Percentiles rank a stretch among this genome's conserved stretches.
phyloP scores from a whole-genome alignment of 2,329 filamentous ascomycete species.

The Fusarium sp. region DNA sequence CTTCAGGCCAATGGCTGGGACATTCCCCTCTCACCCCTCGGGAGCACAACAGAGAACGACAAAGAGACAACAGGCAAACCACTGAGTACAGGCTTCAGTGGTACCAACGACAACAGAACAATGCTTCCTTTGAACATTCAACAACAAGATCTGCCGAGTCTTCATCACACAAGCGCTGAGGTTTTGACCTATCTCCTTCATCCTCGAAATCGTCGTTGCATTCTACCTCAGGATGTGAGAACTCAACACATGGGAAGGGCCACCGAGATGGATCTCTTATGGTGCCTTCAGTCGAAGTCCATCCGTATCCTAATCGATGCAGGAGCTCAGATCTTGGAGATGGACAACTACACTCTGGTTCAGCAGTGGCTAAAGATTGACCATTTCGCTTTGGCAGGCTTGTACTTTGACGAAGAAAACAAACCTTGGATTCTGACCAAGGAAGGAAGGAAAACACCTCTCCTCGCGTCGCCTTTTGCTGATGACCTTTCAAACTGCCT shows the following conservation, averaged over 20 bases:
- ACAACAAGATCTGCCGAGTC: conserved; percentile 67
- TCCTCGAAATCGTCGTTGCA: conserved; percentile 60
- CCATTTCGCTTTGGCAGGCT: conserved; percentile 55
- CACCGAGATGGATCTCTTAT: conserved; percentile 48
- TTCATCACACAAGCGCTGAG: conserved; percentile 71
- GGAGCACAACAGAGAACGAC: background rate
- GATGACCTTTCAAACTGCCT: conserved; percentile 46
- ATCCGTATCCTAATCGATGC: conserved; percentile 71
- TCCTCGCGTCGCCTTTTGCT: conserved; percentile 35
- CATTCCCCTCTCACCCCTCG: conserved; percentile 60
- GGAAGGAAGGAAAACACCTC: conserved; percentile 26
- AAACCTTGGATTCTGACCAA: conserved; percentile 34
- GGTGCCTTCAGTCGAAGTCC: background rate
- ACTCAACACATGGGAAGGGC: conserved; percentile 56
- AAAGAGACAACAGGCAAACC: conserved; percentile 15
- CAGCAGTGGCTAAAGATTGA: conserved; percentile 62
- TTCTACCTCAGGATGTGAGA: conserved; percentile 44
- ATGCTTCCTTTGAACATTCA: conserved; percentile 70
- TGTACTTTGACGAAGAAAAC: conserved; percentile 59
- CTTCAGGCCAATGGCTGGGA: conserved; percentile 77
- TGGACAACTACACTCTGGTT: conserved; percentile 63
- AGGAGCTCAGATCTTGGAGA: conserved; percentile 72
- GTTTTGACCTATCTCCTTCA: conserved; percentile 70
- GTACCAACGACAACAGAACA: conserved; percentile 73
- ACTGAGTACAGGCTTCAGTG: conserved; percentile 75